A percentile compares a stretch with the other conserved stretches of the same genome.
phyloP scores from a whole-genome alignment of 2,329 filamentous ascomycete species.

The Alternaria rosae region DNA sequence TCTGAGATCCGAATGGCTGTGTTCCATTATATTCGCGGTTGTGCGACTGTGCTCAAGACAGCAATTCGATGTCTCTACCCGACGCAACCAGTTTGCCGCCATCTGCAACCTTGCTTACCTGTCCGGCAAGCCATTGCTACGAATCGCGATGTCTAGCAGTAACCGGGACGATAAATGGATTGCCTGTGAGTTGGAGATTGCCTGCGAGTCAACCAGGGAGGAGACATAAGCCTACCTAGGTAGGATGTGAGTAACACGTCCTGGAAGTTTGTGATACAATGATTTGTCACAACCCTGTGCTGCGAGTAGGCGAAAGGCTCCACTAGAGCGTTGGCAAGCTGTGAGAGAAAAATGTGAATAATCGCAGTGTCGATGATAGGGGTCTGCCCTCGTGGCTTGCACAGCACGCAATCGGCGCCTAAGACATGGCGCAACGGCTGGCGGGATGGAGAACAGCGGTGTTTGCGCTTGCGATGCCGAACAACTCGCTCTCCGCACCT shows the following conservation, averaged over 20 bases:
- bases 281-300: neutral
- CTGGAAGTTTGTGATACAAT: neutral
- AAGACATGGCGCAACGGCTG: neutral
- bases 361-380: neutral
- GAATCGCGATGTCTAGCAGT: neutral
- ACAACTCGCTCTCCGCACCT: neutral
- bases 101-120: neutral
- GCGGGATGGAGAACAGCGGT: neutral
- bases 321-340: neutral
- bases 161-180: neutral
- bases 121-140: neutral
- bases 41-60: constrained; percentile 18
- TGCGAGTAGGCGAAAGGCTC: neutral
- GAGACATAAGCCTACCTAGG: fast-evolving
- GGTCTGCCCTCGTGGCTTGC: neutral
- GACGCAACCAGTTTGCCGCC: constrained; percentile 7
- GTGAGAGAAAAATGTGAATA: neutral
- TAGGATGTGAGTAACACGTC: neutral
- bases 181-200: neutral
- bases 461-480: neutral
- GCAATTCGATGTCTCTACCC: constrained; percentile 14
- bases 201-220: neutral
- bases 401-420: neutral
- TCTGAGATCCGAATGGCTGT: neutral
- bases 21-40: constrained; percentile 2